Evolutionary conservation across 345 rosid genomes (phyloP), one percentile per base, ranked within the genome.

Genomic region (Syzygium grande): DNA sequence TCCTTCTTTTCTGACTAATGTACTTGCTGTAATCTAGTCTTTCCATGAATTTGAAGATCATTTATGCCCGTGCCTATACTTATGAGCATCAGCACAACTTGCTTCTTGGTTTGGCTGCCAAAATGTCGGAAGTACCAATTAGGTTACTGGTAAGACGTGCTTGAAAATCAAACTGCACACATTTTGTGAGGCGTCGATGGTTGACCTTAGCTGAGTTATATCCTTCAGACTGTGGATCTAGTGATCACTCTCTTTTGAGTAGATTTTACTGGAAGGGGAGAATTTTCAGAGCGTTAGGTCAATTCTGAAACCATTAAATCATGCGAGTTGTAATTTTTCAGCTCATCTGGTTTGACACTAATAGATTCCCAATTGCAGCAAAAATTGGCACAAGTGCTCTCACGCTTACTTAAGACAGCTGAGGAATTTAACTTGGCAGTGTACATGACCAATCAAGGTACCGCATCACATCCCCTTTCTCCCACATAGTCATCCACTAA

Each of bases 381-480:
- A 96, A 97, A 97, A 88, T 90, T 97, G 92, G 98, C 98, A 51
- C 99, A 95, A 89, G 95, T 97, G 98, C 96, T 97, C 55, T 96
- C 99, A 53, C 87, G 96, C 86, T 88, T 97, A 83, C 93, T 89
- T 53, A 97, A 96, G 95, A 96, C 95, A 68, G 95, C 98, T 7
- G 98, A 97, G 89, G 99, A 97, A 91, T 97, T 94, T 90, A 96
- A 95, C n/a, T 96, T 97, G 68, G 99, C 98, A 84, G 96, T 96
- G 89, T 95, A 95, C 92, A 94, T 97, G 96, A 97, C 99, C 87
- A 97, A 95, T 93, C 99, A 96, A 92, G 99, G 98, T 95, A 90
- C 52, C 1, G 3, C 22, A 53, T 53, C 56, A 53, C n/a, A n/a
- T 52, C 52, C 41, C 38, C 6, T 17, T 53, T 53, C 56, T 53